A percentile compares a stretch with the other conserved stretches of the same genome.
phyloP scores from a whole-genome alignment of 176 grass and related monocot species.

The Tuctoria greenei region DNA sequence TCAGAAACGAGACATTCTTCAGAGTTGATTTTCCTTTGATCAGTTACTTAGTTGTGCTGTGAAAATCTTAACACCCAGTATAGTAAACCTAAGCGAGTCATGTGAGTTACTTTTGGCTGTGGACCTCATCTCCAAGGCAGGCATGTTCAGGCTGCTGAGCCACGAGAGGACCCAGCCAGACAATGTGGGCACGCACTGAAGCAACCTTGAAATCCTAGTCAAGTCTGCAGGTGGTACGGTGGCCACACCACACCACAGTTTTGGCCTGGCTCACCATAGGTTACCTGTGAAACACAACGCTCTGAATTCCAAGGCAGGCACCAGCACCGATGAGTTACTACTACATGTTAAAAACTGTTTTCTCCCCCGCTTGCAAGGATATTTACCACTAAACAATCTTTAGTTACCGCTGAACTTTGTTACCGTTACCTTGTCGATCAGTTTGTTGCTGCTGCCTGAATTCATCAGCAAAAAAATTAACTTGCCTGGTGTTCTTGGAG shows the following conservation, averaged over 20 bases:
- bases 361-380: not conserved
- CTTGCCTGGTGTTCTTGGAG: constrained; percentile 3
- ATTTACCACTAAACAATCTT: not conserved
- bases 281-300: constrained; percentile 21
- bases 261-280: constrained; percentile 31
- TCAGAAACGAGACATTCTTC: too few species aligned
- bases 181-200: constrained; percentile 38
- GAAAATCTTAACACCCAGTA: not conserved
- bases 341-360: not conserved
- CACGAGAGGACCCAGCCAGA: constrained; percentile 33
- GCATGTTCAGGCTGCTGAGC: not conserved
- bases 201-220: constrained; percentile 35
- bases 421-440: not conserved
- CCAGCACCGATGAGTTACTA: not conserved
- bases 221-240: not conserved
- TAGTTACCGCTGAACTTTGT: not conserved
- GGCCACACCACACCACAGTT: constrained; percentile 17
- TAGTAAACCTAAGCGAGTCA: constrained; percentile 2
- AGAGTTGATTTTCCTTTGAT: not conserved
- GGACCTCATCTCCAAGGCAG: constrained; percentile 24
- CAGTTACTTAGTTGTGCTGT: not conserved
- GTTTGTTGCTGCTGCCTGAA: not conserved
- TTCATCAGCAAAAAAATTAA: not conserved
- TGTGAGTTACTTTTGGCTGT: constrained; percentile 8
- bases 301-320: constrained; percentile 29